Conservation (phyloP, 257 asterid species). For the Asclepias syriaca region DNA sequence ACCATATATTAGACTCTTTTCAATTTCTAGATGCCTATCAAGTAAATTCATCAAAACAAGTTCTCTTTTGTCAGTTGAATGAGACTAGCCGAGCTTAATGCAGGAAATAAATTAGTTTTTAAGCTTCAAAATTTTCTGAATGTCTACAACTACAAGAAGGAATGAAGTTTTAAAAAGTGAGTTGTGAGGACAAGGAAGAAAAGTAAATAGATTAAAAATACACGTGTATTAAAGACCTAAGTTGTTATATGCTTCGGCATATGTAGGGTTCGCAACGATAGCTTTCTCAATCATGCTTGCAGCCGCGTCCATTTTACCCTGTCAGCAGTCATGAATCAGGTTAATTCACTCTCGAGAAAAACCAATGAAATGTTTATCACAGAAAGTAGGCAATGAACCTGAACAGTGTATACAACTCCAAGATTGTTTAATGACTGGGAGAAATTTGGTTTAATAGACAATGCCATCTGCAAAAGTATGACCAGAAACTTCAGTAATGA, state of each 20-base stretch:
- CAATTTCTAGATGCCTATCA: neutral
- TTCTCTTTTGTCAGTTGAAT: neutral
- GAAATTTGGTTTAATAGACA: conserved; percentile 91
- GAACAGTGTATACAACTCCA: conserved; percentile 98
- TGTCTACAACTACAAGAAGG: neutral
- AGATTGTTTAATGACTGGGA: conserved; percentile 99
- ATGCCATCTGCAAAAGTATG: conserved; percentile 65
- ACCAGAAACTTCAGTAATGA: conserved; percentile 14
- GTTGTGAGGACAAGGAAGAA: neutral
- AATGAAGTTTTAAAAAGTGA: neutral
- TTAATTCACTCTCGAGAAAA: conserved; percentile 3
- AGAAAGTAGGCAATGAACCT: conserved; percentile 43
- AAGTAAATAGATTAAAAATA: neutral
- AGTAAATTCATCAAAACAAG: neutral
- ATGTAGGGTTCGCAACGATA: conserved; percentile 94
- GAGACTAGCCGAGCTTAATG: neutral
- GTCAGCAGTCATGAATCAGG: conserved; percentile 21
- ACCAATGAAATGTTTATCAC: neutral
- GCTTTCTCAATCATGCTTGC: conserved; percentile 98
- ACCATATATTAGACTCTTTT: neutral
- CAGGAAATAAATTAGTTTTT: neutral
- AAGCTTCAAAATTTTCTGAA: neutral
- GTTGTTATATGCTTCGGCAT: conserved; percentile 99
- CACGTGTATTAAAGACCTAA: conserved; percentile 44
- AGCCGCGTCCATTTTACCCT: conserved; percentile 99